Evolutionary conservation across 1,139 yeast genomes (phyloP).

Genomic region (Debaryomyces singareniensis): DNA sequence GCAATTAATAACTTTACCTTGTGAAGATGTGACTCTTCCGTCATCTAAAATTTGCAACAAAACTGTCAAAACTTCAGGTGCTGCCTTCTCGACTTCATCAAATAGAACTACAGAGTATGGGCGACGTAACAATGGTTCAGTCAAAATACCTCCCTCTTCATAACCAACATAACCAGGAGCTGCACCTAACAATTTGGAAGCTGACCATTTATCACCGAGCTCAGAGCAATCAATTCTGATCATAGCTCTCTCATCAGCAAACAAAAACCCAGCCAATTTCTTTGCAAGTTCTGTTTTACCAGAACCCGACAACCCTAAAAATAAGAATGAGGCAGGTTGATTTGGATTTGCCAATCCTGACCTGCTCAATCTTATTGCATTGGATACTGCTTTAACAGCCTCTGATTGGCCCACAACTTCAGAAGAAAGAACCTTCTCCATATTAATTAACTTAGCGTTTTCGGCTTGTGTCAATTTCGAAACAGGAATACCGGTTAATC

Average conservation of each 20-base stretch:
- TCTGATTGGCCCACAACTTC: constrained; percentile 94
- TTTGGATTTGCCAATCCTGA: constrained; percentile 96
- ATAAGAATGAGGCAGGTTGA: constrained; percentile 93
- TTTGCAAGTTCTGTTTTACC: constrained; percentile 98
- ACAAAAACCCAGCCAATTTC: constrained; percentile 90
- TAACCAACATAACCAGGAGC: constrained; percentile 98
- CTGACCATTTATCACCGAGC: constrained; percentile 90
- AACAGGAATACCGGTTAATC: constrained; percentile 98
- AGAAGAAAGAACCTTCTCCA: constrained; percentile 80
- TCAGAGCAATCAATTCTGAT: constrained; percentile 97
- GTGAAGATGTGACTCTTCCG: constrained; percentile 91
- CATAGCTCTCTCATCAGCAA: constrained; percentile 94
- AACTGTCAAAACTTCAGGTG: constrained; percentile 93
- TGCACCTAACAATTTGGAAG: constrained; percentile 90
- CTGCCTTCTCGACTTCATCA: constrained; percentile 99
- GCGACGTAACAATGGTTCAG: constrained; percentile 83
- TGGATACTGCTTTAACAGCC: constrained; percentile 93
- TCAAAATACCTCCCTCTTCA: constrained; percentile 94
- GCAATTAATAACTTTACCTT: constrained; percentile 89
- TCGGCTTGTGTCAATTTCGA: constrained; percentile 92
- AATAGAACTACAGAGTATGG: constrained; percentile 93
- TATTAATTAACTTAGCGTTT: constrained; percentile 83
- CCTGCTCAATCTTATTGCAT: constrained; percentile 86
- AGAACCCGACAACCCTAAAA: constrained; percentile 93
- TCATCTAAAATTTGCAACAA: constrained; percentile 90